Conservation (phyloP, 1,284 basidiomycete genomes). For the Coriolopsis trogii region DNA sequence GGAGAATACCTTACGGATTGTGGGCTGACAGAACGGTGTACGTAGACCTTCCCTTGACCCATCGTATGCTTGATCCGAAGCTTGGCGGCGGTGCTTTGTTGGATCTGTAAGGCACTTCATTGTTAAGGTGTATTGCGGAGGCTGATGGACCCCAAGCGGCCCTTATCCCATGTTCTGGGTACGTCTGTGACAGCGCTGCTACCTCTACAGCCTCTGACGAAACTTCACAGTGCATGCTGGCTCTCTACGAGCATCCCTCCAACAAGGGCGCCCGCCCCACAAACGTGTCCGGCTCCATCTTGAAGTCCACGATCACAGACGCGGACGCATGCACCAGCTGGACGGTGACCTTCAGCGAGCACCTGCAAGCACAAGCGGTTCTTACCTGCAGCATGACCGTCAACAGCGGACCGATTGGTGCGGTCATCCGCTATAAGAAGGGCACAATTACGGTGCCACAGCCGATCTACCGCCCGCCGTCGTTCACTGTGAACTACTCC, state of each 20-base stretch:
- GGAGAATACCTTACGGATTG: background rate
- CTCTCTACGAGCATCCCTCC: slow-evolving; percentile 78
- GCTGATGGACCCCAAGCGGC: slow-evolving; percentile 47
- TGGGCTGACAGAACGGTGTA: background rate
- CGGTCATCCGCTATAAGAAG: slow-evolving; percentile 66
- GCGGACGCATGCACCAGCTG: slow-evolving; percentile 84
- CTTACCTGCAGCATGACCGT: slow-evolving; percentile 66
- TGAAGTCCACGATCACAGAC: slow-evolving; percentile 76
- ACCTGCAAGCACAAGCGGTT: slow-evolving; percentile 65
- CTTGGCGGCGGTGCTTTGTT: slow-evolving; percentile 87
- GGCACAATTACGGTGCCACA: slow-evolving; percentile 65
- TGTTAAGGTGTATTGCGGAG: too few relatives aligned
- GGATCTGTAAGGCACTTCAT: slow-evolving; percentile 82
- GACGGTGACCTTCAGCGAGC: slow-evolving; percentile 66
- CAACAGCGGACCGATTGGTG: slow-evolving; percentile 48
- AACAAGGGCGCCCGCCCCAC: slow-evolving; percentile 63
- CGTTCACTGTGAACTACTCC: slow-evolving; percentile 66
- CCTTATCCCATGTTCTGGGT: slow-evolving; percentile 87
- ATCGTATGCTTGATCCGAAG: slow-evolving; percentile 80
- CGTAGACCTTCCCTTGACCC: slow-evolving; percentile 64
- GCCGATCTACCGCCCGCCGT: slow-evolving; percentile 66
- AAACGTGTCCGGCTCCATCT: slow-evolving; percentile 60
- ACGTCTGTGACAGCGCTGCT: slow-evolving; percentile 15
- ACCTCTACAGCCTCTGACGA: background rate
- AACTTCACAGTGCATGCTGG: slow-evolving; percentile 61